Evolutionary conservation across 2,329 filamentous ascomycete genomes (phyloP).

Genomic region (Helicocarpus griseus): DNA sequence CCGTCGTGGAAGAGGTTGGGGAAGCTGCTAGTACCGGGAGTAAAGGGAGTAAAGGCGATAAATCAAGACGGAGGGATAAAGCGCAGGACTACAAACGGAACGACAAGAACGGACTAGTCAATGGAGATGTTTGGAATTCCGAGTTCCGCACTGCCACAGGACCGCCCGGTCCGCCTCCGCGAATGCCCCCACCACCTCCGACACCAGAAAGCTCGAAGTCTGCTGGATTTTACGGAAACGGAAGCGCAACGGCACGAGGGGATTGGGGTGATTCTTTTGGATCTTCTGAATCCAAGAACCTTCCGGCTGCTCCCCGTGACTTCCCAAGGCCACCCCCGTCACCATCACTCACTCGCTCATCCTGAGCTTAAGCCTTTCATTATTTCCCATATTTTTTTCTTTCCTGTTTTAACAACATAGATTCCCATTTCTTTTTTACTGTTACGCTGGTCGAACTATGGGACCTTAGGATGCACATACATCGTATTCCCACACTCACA

Average conservation of each 20-base stretch:
- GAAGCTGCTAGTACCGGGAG: conserved; percentile 52
- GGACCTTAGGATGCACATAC: background rate
- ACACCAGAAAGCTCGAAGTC: conserved; percentile 5
- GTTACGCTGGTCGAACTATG: background rate
- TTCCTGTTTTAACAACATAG: conserved; percentile 1
- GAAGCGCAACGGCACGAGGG: background rate
- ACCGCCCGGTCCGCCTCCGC: conserved; percentile 10
- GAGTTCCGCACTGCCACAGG: conserved; percentile 9
- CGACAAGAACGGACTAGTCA: background rate
- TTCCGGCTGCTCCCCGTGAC: conserved; percentile 5
- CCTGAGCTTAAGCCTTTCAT: background rate
- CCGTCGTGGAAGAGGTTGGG: conserved; percentile 82
- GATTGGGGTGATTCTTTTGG: background rate
- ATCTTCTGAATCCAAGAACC: conserved; percentile 2
- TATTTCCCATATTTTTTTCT: conserved; percentile 1
- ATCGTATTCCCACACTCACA: background rate
- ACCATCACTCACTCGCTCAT: background rate
- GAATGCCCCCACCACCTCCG: conserved; percentile 10
- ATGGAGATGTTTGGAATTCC: conserved; percentile 6
- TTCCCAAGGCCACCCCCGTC: conserved; percentile 3
- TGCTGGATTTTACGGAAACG: conserved; percentile 4
- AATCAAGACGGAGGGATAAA: background rate
- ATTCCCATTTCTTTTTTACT: background rate
- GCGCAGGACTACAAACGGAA: conserved; percentile 1
- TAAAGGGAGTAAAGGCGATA: conserved; percentile 6